Base-by-base conservation (phyloP, 176 grass and related monocot species). In the Eragrostis nindensis region DNA sequence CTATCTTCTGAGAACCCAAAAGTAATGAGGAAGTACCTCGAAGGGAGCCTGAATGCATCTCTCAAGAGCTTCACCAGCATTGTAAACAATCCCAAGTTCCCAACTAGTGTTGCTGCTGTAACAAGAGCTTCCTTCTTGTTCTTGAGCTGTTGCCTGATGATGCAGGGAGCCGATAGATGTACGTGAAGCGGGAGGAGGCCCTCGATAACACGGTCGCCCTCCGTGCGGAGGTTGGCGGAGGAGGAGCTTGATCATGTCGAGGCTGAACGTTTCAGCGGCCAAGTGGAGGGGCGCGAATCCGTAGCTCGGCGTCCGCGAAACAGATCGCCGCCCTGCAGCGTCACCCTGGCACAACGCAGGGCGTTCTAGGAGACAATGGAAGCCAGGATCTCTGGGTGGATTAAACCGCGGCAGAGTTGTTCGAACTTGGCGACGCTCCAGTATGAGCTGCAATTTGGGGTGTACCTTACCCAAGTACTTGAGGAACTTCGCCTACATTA, bases 241-340 rank as follows among this genome's bases (percentile, higher is more conserved):
- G 53, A 75, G 73, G 72, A 59, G 72, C 13, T 26, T 26, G 73
- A 75, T 12, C 73, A 75, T 75, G 5, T 60, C 54, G 3, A 75
- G 38, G 13, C 38, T 75, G 54, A 75, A 75, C 12, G 14, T 75
- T 13, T 61, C 38, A 6, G 73, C 38, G 0, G 61, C 61, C 2
- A 66, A 0, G 60, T 78, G 60, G 43, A 77, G 75, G 10, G 70
- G 47, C 47, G 17, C 11, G 70, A 73, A 73, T 2, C 5, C 11
- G n/a, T 46, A 16, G 61, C 43, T 12, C 44, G 61, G 75, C 44
- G 29, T 3, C 8, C 7, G 24, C 38, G 3, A n/a, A n/a, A n/a
- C n/a, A n/a, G n/a, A n/a, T n/a, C n/a, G n/a, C n/a, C n/a, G n/a
- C n/a, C n/a, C n/a, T n/a, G n/a, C n/a, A n/a, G n/a, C n/a, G 19